A percentile compares a stretch with the other conserved stretches of the same genome.
Evolutionary conservation across 257 asterid genomes (phyloP).

Genomic region (Plantago elongata): DNA sequence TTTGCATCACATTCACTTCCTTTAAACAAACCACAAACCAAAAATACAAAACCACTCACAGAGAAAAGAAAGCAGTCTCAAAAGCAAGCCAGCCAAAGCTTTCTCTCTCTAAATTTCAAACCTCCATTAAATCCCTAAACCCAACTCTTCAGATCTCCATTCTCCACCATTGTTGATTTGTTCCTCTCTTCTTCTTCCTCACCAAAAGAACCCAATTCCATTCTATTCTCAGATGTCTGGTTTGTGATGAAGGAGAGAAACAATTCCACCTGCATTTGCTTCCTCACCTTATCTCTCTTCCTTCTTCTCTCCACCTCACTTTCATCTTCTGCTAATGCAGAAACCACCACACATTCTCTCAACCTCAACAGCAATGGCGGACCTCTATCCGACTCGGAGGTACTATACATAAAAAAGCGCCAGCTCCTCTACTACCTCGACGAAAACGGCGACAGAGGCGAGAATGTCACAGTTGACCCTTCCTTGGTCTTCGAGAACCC

Average conservation of each 20-base stretch:
- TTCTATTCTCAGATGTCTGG: slow-evolving; percentile 56
- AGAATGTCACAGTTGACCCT: slow-evolving; percentile 61
- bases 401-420: slow-evolving; percentile 45
- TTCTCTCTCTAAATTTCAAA: slow-evolving; percentile 22
- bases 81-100: neutral
- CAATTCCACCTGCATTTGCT: slow-evolving; percentile 20
- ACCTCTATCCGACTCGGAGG: slow-evolving; percentile 51
- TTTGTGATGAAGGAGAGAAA: slow-evolving; percentile 67
- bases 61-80: no score
- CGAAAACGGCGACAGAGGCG: slow-evolving; percentile 73
- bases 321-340: neutral
- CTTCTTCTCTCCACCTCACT: slow-evolving; percentile 12
- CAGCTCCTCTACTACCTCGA: slow-evolving; percentile 76
- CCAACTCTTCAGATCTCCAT: no score
- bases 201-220: no score
- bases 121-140: neutral
- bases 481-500: slow-evolving; percentile 60
- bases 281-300: slow-evolving; percentile 20
- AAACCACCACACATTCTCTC: slow-evolving; percentile 16
- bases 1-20: neutral
- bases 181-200: slow-evolving; percentile 29
- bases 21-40: neutral
- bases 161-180: neutral
- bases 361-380: slow-evolving; percentile 44
- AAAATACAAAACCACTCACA: slow-evolving; percentile 10